Percentiles rank a stretch among this genome's conserved stretches.
Evolutionary conservation across 129 eudicot genomes (phyloP).

Genomic region (Lactuca saligna): DNA sequence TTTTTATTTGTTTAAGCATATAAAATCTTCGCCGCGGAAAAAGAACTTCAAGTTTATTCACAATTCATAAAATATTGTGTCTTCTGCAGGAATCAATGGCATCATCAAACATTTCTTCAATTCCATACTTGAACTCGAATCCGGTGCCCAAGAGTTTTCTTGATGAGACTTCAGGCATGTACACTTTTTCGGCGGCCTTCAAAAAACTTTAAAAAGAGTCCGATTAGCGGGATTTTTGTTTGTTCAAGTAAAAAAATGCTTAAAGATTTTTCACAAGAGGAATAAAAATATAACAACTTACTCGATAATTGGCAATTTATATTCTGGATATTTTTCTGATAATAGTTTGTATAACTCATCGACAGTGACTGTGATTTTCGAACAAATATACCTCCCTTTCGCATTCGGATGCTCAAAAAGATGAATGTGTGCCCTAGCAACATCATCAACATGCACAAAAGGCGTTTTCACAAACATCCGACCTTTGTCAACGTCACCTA

Average conservation of each 20-base stretch:
- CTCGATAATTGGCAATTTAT: conserved; percentile 30
- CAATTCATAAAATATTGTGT: conserved; percentile 37
- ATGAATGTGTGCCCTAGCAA: conserved; percentile 53
- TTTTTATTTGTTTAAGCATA: too few species aligned
- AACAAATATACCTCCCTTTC: conserved; percentile 63
- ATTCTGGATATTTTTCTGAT: conserved; percentile 46
- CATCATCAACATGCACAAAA: conserved; percentile 57
- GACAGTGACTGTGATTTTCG: conserved; percentile 33
- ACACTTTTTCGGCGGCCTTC: conserved; percentile 21
- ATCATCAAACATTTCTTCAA: conserved; percentile 62
- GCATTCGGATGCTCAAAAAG: conserved; percentile 46
- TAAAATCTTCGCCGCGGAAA: too few species aligned
- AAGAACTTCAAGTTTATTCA: too few species aligned
- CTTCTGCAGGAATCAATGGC: conserved; percentile 51
- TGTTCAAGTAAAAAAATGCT: neutral
- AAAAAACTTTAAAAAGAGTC: conserved; percentile 17
- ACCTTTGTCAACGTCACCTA: conserved; percentile 28
- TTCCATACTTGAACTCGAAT: conserved; percentile 48
- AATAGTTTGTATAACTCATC: conserved; percentile 36
- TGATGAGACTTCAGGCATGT: conserved; percentile 25
- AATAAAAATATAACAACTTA: conserved; percentile 3
- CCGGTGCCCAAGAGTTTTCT: conserved; percentile 45
- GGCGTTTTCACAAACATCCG: conserved; percentile 2
- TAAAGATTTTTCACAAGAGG: neutral
- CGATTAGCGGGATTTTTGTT: neutral